phyloP scores from a whole-genome alignment of 768 basidiomycete genomes.

The Hemileccinum rubropunctum region DNA sequence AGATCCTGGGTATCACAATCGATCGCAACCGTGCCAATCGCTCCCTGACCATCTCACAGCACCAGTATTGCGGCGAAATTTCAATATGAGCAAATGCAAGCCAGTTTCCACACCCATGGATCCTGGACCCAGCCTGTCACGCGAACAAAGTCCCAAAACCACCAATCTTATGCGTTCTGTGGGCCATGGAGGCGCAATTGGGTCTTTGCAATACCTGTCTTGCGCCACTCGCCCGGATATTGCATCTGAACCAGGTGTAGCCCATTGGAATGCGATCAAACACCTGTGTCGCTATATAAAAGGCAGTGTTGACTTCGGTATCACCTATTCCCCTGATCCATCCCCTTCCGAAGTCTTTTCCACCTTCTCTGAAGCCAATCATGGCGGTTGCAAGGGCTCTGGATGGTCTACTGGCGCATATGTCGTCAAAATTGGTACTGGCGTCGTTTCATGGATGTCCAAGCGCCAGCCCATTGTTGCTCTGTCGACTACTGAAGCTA shows the following conservation, averaged over 20 bases:
- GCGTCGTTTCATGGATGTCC: slow-evolving; percentile 34
- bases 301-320: no score
- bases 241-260: not conserved
- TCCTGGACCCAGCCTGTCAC: not conserved
- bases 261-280: not conserved
- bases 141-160: not conserved
- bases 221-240: no score
- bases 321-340: not conserved
- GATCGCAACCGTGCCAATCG: slow-evolving; percentile 2
- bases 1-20: slow-evolving; percentile 16
- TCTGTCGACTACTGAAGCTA: slow-evolving; percentile 36
- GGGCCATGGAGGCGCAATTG: no score
- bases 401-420: not conserved
- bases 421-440: slow-evolving; percentile 6
- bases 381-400: not conserved
- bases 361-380: not conserved
- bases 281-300: not conserved
- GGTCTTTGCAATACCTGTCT: no score
- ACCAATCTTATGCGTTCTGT: no score
- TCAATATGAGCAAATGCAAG: no score
- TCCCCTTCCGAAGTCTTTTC: not conserved
- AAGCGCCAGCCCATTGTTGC: slow-evolving; percentile 34
- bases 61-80: slow-evolving; percentile 11
- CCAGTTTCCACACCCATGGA: no score
- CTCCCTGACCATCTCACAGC: slow-evolving; percentile 17